Conservation (phyloP, 768 basidiomycete genomes). For the Amanita muscaria region DNA sequence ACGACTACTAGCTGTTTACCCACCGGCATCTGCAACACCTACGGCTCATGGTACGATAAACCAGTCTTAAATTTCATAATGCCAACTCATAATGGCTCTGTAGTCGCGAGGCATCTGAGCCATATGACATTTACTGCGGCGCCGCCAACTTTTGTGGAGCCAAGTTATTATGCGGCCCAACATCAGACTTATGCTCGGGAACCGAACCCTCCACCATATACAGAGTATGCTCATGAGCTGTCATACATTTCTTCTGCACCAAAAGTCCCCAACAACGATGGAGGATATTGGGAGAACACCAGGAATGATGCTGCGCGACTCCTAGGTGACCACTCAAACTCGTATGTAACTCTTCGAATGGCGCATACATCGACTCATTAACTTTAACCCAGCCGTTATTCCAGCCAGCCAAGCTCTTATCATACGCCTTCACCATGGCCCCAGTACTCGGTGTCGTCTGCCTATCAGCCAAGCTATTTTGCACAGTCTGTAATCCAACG, state of each 20-base stretch:
- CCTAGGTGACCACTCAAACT: slow-evolving; percentile 42
- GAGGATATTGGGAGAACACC: slow-evolving; percentile 56
- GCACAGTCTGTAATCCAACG: slow-evolving; percentile 61
- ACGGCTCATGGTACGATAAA: slow-evolving; percentile 53
- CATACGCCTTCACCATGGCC: slow-evolving; percentile 29
- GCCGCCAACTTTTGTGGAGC: slow-evolving; percentile 57
- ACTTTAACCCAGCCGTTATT: slow-evolving; percentile 27
- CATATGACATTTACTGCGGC: slow-evolving; percentile 49
- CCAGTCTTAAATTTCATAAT: background rate
- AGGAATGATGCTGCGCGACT: slow-evolving; percentile 54
- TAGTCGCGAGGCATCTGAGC: slow-evolving; percentile 61
- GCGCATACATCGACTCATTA: slow-evolving; percentile 16
- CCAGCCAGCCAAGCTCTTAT: slow-evolving; percentile 32
- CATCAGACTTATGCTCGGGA: slow-evolving; percentile 28
- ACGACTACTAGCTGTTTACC: slow-evolving; percentile 55
- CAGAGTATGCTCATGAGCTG: slow-evolving; percentile 60
- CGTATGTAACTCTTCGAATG: slow-evolving; percentile 28
- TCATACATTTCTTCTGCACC: slow-evolving; percentile 46
- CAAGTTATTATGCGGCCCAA: slow-evolving; percentile 37
- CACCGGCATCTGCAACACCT: slow-evolving; percentile 71
- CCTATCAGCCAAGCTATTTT: slow-evolving; percentile 47
- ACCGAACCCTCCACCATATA: slow-evolving; percentile 39
- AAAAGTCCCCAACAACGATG: slow-evolving; percentile 33
- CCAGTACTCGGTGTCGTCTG: slow-evolving; percentile 24
- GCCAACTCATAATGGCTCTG: slow-evolving; percentile 5